Percentiles rank a stretch among this genome's conserved stretches.
phyloP scores from a whole-genome alignment of 139 green algal genomes.

The Nannochloris sp. region DNA sequence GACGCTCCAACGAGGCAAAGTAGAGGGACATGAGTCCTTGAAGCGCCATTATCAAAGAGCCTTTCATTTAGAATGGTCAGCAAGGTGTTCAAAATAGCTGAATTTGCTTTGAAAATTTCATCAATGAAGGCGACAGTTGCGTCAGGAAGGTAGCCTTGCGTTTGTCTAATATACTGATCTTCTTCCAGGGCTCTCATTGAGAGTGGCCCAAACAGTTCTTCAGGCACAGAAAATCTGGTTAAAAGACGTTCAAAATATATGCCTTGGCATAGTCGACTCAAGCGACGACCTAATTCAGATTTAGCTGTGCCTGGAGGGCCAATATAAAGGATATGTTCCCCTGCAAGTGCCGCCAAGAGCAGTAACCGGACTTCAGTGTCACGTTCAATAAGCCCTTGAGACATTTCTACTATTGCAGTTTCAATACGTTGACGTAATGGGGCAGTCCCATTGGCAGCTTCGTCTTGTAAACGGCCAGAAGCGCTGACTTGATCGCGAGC shows the following conservation, averaged over 20 bases:
- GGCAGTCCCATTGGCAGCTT: background rate
- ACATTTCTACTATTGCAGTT: slow-evolving; percentile 31
- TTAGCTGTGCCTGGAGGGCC: slow-evolving; percentile 85
- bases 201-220: slow-evolving; percentile 90
- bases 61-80: slow-evolving; percentile 92
- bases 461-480: background rate
- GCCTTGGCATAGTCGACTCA: slow-evolving; percentile 51
- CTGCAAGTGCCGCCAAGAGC: slow-evolving; percentile 69
- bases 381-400: slow-evolving; percentile 51
- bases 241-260: slow-evolving; percentile 88
- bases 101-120: slow-evolving; percentile 88
- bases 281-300: slow-evolving; percentile 73
- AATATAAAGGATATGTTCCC: slow-evolving; percentile 82
- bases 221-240: slow-evolving; percentile 85
- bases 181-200: slow-evolving; percentile 85
- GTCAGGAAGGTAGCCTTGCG: slow-evolving; percentile 79
- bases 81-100: slow-evolving; percentile 89
- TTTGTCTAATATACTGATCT: slow-evolving; percentile 84
- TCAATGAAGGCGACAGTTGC: slow-evolving; percentile 87
- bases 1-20: slow-evolving; percentile 69
- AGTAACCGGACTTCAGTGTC: slow-evolving; percentile 74
- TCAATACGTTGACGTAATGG: slow-evolving; percentile 21
- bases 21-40: slow-evolving; percentile 51
- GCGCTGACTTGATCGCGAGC: slow-evolving; percentile 6
- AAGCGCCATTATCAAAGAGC: slow-evolving; percentile 87